Percentiles rank a stretch among this genome's conserved stretches.
Evolutionary conservation across 2,329 filamentous ascomycete species (phyloP).

Genomic region (Pseudogymnoascus sp.): DNA sequence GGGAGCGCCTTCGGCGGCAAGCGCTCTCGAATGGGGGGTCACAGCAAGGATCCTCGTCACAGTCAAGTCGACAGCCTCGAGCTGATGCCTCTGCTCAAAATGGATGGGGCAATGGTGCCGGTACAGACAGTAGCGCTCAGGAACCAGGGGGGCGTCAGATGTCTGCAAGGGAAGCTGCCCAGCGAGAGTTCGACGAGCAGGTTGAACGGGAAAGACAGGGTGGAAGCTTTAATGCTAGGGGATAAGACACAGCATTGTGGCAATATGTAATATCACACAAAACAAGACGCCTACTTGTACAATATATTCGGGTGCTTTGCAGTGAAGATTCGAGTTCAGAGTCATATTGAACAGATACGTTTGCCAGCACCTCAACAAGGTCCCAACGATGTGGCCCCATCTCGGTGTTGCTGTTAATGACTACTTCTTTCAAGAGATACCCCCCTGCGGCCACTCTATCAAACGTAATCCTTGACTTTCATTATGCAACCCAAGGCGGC

Average conservation of each 20-base stretch:
- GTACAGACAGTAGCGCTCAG: background rate
- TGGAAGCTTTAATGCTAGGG: constrained; percentile 22
- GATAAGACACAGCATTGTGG: constrained; percentile 15
- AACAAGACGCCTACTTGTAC: background rate
- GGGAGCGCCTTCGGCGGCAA: constrained; percentile 25
- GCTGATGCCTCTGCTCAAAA: background rate
- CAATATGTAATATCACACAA: background rate
- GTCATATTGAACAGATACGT: background rate
- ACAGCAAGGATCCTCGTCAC: background rate
- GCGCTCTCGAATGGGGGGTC: background rate
- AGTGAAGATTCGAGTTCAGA: background rate
- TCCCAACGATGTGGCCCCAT: background rate
- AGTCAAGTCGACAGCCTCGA: background rate
- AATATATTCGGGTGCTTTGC: background rate
- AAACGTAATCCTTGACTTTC: background rate
- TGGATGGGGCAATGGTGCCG: background rate
- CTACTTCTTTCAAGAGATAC: background rate
- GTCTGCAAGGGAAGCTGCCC: constrained; percentile 16
- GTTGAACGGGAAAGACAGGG: constrained; percentile 27
- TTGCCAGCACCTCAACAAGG: background rate
- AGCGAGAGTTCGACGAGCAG: constrained; percentile 29
- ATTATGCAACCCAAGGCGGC: background rate
- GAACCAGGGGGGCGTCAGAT: background rate
- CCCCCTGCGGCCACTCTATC: background rate
- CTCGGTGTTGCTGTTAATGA: background rate